Evolutionary conservation across 352 stramenopile genomes (phyloP).

Genomic region (Phytophthora palmivora): DNA sequence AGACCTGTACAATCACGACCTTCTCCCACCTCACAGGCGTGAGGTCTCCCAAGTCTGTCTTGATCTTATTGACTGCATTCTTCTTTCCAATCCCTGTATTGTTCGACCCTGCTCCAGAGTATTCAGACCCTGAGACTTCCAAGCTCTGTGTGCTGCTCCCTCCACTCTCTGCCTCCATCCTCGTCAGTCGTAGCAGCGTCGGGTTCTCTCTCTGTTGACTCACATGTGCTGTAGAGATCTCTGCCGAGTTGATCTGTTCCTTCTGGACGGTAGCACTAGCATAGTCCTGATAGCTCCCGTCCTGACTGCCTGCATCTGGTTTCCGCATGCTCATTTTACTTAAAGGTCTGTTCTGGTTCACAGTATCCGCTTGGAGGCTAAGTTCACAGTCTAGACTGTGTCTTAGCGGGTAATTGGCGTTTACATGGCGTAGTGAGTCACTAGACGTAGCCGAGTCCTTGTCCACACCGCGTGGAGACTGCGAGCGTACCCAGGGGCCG

Average conservation of each 20-base stretch:
- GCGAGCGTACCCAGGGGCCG: slow-evolving; percentile 51
- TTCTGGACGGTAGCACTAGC: slow-evolving; percentile 27
- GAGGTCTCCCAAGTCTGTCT: slow-evolving; percentile 81
- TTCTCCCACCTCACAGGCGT: slow-evolving; percentile 82
- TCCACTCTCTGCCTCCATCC: slow-evolving; percentile 32
- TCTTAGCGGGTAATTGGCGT: slow-evolving; percentile 43
- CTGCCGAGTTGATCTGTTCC: slow-evolving; percentile 22
- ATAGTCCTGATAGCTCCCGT: slow-evolving; percentile 17
- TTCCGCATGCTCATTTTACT: slow-evolving; percentile 42
- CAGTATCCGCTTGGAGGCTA: slow-evolving; percentile 28
- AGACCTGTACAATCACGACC: slow-evolving; percentile 86
- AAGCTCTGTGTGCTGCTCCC: slow-evolving; percentile 32
- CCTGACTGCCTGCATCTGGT: slow-evolving; percentile 19
- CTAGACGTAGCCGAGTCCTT: slow-evolving; percentile 67
- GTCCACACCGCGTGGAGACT: slow-evolving; percentile 63
- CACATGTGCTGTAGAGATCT: slow-evolving; percentile 23
- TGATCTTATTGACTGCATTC: slow-evolving; percentile 67
- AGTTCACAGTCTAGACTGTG: slow-evolving; percentile 48
- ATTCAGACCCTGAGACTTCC: slow-evolving; percentile 45
- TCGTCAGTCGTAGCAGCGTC: slow-evolving; percentile 28
- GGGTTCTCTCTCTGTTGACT: slow-evolving; percentile 24
- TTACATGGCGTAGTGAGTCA: slow-evolving; percentile 64
- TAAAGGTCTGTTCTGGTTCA: slow-evolving; percentile 22
- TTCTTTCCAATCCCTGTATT: slow-evolving; percentile 50
- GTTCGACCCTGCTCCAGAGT: slow-evolving; percentile 31